Percentiles rank a stretch among this genome's conserved stretches.
phyloP scores from a whole-genome alignment of 2,329 filamentous ascomycete genomes.

The Colletotrichum sidae region DNA sequence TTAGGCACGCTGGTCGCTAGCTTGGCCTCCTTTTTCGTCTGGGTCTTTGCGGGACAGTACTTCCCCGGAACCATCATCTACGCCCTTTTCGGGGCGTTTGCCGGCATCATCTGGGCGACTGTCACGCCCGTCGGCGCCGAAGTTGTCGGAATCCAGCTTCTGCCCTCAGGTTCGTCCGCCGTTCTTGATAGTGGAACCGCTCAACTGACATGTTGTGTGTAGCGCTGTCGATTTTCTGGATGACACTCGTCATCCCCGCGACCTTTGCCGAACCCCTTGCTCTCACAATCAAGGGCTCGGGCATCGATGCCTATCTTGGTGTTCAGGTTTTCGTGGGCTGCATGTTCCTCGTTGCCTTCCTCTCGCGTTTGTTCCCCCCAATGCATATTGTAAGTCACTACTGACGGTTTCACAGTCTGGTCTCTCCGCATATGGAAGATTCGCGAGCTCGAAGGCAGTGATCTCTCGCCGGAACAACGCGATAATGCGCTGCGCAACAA shows the following conservation, averaged over 20 bases:
- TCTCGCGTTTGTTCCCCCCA: conserved; percentile 50
- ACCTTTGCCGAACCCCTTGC: conserved; percentile 77
- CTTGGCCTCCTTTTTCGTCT: conserved; percentile 76
- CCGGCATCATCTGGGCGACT: conserved; percentile 78
- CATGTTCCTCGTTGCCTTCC: conserved; percentile 68
- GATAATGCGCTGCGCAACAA: conserved; percentile 13
- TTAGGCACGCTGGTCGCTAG: conserved; percentile 73
- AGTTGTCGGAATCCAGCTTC: conserved; percentile 75
- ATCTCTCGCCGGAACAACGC: conserved; percentile 12
- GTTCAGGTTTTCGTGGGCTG: conserved; percentile 70
- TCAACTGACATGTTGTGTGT: not conserved
- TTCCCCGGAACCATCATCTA: conserved; percentile 79
- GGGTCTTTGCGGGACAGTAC: conserved; percentile 74
- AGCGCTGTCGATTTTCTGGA: conserved; percentile 76
- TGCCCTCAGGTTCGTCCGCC: conserved; percentile 67
- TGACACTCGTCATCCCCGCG: conserved; percentile 76
- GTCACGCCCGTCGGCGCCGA: conserved; percentile 78
- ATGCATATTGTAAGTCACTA: fast-evolving
- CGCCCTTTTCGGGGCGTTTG: conserved; percentile 74
- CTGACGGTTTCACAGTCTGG: conserved; percentile 30
- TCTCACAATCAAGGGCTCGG: conserved; percentile 61
- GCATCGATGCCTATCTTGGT: conserved; percentile 60
- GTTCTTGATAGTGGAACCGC: not conserved
- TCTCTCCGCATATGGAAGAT: conserved; percentile 38
- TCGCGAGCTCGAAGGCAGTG: conserved; percentile 26